Conservation (phyloP, 1,139 yeast species). For the Neolecta irregularis region DNA sequence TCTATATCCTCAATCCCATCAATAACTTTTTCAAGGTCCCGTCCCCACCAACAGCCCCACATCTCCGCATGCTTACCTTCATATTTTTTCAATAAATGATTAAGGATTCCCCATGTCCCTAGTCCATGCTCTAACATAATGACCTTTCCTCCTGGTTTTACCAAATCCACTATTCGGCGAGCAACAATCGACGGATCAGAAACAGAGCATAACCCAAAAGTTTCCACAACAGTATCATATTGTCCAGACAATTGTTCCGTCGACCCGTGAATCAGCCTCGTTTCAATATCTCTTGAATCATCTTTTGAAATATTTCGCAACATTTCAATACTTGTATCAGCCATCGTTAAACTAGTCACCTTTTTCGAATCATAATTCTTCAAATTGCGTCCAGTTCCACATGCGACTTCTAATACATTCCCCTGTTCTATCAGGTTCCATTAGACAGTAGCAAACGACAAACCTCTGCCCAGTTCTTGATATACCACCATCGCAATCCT, state of each 20-base stretch:
- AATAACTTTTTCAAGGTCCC: conserved; percentile 75
- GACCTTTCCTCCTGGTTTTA: conserved; percentile 65
- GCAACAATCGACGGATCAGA: conserved; percentile 84
- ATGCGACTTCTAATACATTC: conserved; percentile 70
- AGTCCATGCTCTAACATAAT: conserved; percentile 85
- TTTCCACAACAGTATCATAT: conserved; percentile 84
- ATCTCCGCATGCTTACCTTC: conserved; percentile 71
- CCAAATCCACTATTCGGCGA: too few species aligned
- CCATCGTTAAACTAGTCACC: conserved; percentile 59
- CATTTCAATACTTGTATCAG: conserved; percentile 78
- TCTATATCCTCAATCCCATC: conserved; percentile 77
- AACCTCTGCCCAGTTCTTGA: too few species aligned
- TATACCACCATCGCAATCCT: conserved; percentile 65
- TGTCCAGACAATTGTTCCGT: too few species aligned
- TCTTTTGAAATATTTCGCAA: too few species aligned
- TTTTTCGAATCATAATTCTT: conserved; percentile 49
- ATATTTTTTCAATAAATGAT: conserved; percentile 64
- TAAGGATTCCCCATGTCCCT: conserved; percentile 61
- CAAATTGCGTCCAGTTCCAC: conserved; percentile 91
- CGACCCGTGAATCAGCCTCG: too few species aligned
- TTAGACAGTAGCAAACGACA: too few species aligned
- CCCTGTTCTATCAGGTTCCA: conserved; percentile 34
- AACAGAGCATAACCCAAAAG: conserved; percentile 91
- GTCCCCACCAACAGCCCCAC: conserved; percentile 97
- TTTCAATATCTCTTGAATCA: too few species aligned